phyloP scores from a whole-genome alignment of 2,329 filamentous ascomycete species.

The Epichloe baconii region DNA sequence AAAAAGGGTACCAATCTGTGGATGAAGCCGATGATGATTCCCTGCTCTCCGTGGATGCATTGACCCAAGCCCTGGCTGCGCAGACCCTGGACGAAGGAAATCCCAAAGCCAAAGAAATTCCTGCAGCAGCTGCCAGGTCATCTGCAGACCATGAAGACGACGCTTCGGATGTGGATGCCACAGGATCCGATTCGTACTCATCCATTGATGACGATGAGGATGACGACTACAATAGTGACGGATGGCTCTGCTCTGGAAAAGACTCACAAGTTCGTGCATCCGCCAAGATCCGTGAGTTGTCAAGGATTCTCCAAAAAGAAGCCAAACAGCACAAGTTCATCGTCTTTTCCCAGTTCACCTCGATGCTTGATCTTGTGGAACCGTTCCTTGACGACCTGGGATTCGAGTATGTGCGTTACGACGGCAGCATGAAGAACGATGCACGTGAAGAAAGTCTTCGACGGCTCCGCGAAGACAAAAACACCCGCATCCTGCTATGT shows the following conservation, averaged over 20 bases:
- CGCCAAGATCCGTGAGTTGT: conserved; percentile 81
- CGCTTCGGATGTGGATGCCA: conserved; percentile 20
- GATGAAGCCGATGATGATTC: conserved; percentile 19
- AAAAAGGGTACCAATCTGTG: conserved; percentile 14
- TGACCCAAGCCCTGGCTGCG: conserved; percentile 24
- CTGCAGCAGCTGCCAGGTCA: conserved; percentile 14
- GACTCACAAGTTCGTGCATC: conserved; percentile 46
- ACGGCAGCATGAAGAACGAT: conserved; percentile 91
- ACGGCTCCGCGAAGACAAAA: conserved; percentile 58
- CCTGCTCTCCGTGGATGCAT: conserved; percentile 21
- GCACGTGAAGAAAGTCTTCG: conserved; percentile 76
- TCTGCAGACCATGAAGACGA: conserved; percentile 20
- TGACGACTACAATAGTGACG: conserved; percentile 14
- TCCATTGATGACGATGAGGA: conserved; percentile 15
- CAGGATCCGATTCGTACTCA: conserved; percentile 27
- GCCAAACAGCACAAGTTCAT: conserved; percentile 84
- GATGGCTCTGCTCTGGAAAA: conserved; percentile 16
- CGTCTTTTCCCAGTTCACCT: conserved; percentile 96
- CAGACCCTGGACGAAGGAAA: conserved; percentile 21
- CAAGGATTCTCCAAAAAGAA: conserved; percentile 69
- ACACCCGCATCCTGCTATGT: conserved; percentile 75
- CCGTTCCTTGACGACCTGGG: conserved; percentile 68
- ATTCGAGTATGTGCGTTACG: conserved; percentile 77
- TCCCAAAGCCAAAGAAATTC: neutral
- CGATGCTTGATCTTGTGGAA: conserved; percentile 92